A percentile compares a stretch with the other conserved stretches of the same genome.
Conservation (phyloP, 192 early-diverging fungal species). For the Entomortierella beljakovae region DNA sequence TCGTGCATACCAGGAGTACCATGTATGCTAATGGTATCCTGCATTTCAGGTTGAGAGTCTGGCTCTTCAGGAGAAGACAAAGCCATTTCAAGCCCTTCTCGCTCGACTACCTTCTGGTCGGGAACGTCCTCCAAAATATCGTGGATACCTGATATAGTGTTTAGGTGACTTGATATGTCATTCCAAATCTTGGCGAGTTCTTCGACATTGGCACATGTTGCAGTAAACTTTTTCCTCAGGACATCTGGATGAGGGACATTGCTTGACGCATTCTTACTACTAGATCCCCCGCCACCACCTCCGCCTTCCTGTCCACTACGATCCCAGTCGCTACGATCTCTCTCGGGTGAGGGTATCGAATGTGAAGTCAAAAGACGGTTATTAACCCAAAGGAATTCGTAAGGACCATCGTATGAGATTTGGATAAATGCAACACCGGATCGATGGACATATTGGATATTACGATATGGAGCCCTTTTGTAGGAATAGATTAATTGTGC, state of each 20-base stretch:
- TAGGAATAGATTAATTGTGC: conserved; percentile 70
- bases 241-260: conserved; percentile 66
- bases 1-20: neutral
- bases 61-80: conserved; percentile 39
- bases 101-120: conserved; percentile 43
- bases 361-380: conserved; percentile 80
- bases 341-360: conserved; percentile 55
- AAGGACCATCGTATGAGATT: conserved; percentile 70
- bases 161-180: conserved; percentile 42
- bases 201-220: conserved; percentile 68
- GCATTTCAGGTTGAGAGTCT: conserved; percentile 7
- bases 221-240: conserved; percentile 68
- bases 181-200: conserved; percentile 77
- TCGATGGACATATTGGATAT: conserved; percentile 93
- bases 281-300: conserved; percentile 19
- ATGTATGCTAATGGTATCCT: neutral
- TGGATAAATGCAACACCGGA: conserved; percentile 94
- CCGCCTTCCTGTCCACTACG: conserved; percentile 19
- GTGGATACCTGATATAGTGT: conserved; percentile 46
- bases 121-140: conserved; percentile 52
- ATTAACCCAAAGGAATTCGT: conserved; percentile 87
- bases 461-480: conserved; percentile 71
- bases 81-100: conserved; percentile 25
- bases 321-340: conserved; percentile 54
- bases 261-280: conserved; percentile 24